phyloP scores from a whole-genome alignment of 495 filamentous ascomycete genomes.

The Neurospora sp. region DNA sequence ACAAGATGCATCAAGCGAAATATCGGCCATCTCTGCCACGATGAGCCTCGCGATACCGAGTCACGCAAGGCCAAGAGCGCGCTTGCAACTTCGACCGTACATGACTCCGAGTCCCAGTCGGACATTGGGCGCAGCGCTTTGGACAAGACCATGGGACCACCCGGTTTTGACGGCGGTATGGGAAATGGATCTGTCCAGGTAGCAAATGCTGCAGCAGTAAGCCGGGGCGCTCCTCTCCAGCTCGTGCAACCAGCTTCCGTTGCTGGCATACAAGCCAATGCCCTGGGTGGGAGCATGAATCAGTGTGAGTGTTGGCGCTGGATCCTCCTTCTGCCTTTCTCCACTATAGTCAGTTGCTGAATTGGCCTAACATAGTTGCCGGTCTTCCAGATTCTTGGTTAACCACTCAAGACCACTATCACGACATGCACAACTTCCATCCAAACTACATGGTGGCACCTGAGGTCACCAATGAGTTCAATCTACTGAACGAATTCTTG shows the following conservation, averaged over 20 bases:
- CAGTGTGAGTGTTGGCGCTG: constrained; percentile 55
- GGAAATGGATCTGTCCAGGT: constrained; percentile 26
- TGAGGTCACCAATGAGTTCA: constrained; percentile 92
- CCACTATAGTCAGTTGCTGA: constrained; percentile 26
- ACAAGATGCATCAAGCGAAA: constrained; percentile 97
- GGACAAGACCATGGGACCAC: constrained; percentile 34
- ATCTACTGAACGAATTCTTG: constrained; percentile 90
- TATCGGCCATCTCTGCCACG: constrained; percentile 97
- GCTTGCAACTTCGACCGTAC: constrained; percentile 47
- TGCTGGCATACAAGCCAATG: constrained; percentile 42
- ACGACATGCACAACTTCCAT: constrained; percentile 90
- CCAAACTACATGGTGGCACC: constrained; percentile 92
- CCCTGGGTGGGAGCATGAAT: constrained; percentile 49
- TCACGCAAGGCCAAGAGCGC: constrained; percentile 60
- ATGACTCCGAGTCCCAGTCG: constrained; percentile 37
- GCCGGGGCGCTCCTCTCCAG: constrained; percentile 37
- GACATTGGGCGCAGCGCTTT: constrained; percentile 33
- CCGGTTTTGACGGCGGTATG: constrained; percentile 28
- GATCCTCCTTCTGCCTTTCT: constrained; percentile 17
- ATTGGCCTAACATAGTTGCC: constrained; percentile 29
- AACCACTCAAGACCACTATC: constrained; percentile 62
- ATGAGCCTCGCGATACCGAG: constrained; percentile 77
- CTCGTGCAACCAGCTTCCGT: constrained; percentile 47
- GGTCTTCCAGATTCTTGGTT: constrained; percentile 48
- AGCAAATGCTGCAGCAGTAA: constrained; percentile 30